Evolutionary conservation across 2,329 filamentous ascomycete genomes (phyloP).

Genomic region (Sphaerulina vaccinii): DNA sequence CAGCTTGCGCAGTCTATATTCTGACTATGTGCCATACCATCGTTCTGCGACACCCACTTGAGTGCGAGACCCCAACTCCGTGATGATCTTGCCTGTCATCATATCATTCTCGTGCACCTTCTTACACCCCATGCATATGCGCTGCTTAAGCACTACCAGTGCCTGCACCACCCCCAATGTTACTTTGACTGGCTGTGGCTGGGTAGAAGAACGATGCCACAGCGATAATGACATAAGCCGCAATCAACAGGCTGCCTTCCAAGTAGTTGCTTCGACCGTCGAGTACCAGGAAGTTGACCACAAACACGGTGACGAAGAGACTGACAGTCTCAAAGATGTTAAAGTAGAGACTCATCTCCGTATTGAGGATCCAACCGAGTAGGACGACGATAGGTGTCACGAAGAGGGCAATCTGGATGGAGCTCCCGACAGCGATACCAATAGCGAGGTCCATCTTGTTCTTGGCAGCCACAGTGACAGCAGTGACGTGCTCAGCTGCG

Average conservation of each 20-base stretch:
- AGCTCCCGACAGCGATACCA: slow-evolving; percentile 75
- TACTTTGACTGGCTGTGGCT: slow-evolving; percentile 41
- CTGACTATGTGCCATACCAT: too few relatives aligned
- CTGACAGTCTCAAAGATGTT: slow-evolving; percentile 65
- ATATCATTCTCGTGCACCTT: too few relatives aligned
- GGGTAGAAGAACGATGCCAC: slow-evolving; percentile 53
- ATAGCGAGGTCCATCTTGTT: slow-evolving; percentile 85
- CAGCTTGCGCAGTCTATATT: too few relatives aligned
- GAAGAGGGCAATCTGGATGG: slow-evolving; percentile 78
- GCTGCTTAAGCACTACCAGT: not conserved
- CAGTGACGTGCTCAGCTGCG: slow-evolving; percentile 77
- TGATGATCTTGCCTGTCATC: too few relatives aligned
- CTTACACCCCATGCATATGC: too few relatives aligned
- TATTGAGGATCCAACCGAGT: slow-evolving; percentile 74
- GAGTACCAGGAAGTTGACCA: slow-evolving; percentile 82
- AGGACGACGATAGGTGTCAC: slow-evolving; percentile 74
- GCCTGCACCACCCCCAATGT: slow-evolving; percentile 41
- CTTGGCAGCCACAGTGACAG: slow-evolving; percentile 75
- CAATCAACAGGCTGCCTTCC: slow-evolving; percentile 73
- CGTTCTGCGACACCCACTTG: too few relatives aligned
- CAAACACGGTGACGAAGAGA: slow-evolving; percentile 76
- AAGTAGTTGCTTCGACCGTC: slow-evolving; percentile 83
- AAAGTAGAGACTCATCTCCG: slow-evolving; percentile 66
- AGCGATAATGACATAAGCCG: slow-evolving; percentile 77
- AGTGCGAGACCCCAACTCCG: too few relatives aligned